A percentile compares a stretch with the other conserved stretches of the same genome.
Evolutionary conservation across 768 basidiomycete genomes (phyloP).

Genomic region (Pulveroboletus sp.): DNA sequence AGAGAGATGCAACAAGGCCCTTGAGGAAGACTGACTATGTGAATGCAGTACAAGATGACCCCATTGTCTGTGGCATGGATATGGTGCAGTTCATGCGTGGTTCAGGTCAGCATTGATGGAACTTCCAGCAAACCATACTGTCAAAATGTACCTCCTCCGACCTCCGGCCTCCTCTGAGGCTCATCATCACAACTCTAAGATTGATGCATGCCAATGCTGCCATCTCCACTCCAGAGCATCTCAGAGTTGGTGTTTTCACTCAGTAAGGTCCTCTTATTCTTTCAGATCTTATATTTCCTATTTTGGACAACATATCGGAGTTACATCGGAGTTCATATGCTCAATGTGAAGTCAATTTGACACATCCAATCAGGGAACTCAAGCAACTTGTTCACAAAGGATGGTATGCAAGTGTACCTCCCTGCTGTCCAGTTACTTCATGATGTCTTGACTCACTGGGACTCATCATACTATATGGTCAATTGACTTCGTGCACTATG

Average conservation of each 20-base stretch:
- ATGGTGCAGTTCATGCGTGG: neutral
- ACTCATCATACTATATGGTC: slow-evolving; percentile 39
- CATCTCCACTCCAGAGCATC: too few species aligned
- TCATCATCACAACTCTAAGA: too few species aligned
- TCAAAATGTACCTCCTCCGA: too few species aligned
- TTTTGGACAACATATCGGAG: too few species aligned
- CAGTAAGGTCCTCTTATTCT: too few species aligned
- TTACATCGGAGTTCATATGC: too few species aligned
- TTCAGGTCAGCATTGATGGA: neutral
- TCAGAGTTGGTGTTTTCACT: too few species aligned
- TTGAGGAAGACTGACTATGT: neutral
- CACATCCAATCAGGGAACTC: too few species aligned
- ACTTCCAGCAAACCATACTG: neutral
- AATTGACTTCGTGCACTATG: neutral
- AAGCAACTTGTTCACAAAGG: neutral
- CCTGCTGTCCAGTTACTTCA: neutral
- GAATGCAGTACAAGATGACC: neutral
- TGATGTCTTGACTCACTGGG: slow-evolving; percentile 38
- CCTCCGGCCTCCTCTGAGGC: too few species aligned
- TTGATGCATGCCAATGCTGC: too few species aligned
- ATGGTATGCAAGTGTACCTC: neutral
- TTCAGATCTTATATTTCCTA: too few species aligned
- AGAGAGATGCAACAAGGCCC: neutral
- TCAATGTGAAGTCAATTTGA: too few species aligned
- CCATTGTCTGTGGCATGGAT: neutral